Evolutionary conservation across 1,139 yeast genomes (phyloP).

Genomic region (Debaryomyces robertsiae): DNA sequence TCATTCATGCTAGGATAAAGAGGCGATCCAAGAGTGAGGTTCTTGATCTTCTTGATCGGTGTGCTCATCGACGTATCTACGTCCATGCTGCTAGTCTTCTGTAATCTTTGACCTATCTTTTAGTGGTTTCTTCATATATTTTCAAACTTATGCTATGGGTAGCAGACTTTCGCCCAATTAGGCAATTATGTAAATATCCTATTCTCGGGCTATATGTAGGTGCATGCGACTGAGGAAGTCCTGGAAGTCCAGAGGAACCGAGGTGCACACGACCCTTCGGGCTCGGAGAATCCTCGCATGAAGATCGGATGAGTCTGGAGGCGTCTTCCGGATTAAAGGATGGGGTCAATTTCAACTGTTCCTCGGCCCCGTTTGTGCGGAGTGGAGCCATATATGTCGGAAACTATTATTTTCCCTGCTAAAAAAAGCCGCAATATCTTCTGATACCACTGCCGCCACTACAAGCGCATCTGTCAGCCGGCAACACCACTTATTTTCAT

Average conservation of each 20-base stretch:
- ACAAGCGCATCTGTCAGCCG: too few species aligned
- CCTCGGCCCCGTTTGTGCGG: not conserved
- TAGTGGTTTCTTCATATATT: not conserved
- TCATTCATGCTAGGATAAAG: constrained; percentile 22
- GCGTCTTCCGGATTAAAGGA: constrained; percentile 1
- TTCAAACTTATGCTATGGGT: not conserved
- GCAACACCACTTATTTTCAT: too few species aligned
- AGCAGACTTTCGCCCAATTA: constrained; percentile 3
- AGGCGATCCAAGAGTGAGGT: constrained; percentile 34
- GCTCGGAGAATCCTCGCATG: constrained; percentile 7
- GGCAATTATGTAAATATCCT: constrained; percentile 9
- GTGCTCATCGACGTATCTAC: constrained; percentile 30
- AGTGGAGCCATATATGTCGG: not conserved
- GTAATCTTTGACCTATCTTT: too few species aligned
- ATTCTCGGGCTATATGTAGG: not conserved
- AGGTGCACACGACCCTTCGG: not conserved
- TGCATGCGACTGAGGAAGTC: too few species aligned
- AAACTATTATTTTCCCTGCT: too few species aligned
- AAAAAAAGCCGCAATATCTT: too few species aligned
- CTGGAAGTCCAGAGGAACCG: too few species aligned
- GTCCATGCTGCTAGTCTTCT: constrained; percentile 11
- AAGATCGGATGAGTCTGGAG: constrained; percentile 4
- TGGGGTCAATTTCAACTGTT: not conserved
- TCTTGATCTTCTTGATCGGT: constrained; percentile 43
- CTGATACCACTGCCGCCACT: too few species aligned